These are phyloP conservation scores for Solanum hybrid DNA, from an alignment of 305 asterid genomes.

Conservation along the genomic window DNA sequence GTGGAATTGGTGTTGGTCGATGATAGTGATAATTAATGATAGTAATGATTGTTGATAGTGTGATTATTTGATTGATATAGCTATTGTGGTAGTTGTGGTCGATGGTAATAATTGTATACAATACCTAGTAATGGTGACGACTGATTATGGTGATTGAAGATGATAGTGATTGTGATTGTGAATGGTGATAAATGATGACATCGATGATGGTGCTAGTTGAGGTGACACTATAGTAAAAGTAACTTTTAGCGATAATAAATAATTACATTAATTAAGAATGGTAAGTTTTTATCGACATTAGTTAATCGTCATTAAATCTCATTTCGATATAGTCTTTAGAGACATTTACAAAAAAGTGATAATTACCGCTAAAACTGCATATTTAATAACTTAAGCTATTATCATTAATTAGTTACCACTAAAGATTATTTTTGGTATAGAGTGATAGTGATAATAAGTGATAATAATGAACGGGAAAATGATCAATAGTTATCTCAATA, in stretches of 20 bases:
- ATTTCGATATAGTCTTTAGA: neutral
- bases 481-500: neutral
- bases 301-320: neutral
- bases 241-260: too few relatives aligned
- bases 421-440: too few relatives aligned
- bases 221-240: neutral
- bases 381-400: too few relatives aligned
- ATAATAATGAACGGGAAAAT: neutral
- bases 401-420: neutral
- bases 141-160: neutral
- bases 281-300: too few relatives aligned
- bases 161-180: neutral
- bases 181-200: neutral
- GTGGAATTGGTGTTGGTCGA: rapidly evolving
- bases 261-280: neutral
- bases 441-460: neutral
- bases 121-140: neutral
- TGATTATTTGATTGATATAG: neutral
- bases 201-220: neutral
- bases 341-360: too few relatives aligned
- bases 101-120: neutral
- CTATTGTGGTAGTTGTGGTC: too few relatives aligned
- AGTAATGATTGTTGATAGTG: neutral
- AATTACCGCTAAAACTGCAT: too few relatives aligned
- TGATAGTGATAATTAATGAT: neutral